phyloP scores from a whole-genome alignment of 257 asterid species.

The Handroanthus guayacan region DNA sequence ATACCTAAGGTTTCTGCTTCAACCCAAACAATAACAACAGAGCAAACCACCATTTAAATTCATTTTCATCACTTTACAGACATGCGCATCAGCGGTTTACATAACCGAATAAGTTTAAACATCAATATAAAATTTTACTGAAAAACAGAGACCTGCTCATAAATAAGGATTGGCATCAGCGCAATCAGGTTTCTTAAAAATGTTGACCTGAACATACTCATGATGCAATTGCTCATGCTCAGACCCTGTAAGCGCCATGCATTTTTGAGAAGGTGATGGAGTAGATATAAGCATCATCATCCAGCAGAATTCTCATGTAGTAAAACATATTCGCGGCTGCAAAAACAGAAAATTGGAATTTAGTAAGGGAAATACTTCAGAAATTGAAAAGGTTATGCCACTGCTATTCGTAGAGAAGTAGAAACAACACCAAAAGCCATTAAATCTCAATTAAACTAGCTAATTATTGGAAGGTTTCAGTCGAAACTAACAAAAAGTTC shows the following conservation, averaged over 20 bases:
- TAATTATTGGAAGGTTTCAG: too few relatives aligned
- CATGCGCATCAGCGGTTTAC: background rate
- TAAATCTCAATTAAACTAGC: background rate
- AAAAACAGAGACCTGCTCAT: slow-evolving; percentile 15
- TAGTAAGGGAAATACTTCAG: background rate
- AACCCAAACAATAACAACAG: background rate
- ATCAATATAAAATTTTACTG: background rate
- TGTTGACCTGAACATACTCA: slow-evolving; percentile 1
- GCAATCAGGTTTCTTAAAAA: background rate
- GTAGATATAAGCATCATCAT: slow-evolving; percentile 33
- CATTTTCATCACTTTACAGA: slow-evolving; percentile 31
- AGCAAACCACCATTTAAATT: slow-evolving; percentile 8
- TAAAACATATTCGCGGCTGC: slow-evolving; percentile 96
- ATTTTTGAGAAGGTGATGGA: background rate
- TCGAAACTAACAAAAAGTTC: background rate
- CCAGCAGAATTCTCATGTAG: slow-evolving; percentile 87
- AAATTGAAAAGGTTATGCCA: background rate
- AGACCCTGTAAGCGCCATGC: background rate
- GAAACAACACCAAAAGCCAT: background rate
- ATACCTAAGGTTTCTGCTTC: background rate
- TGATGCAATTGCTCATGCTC: background rate
- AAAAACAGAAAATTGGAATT: slow-evolving; percentile 30
- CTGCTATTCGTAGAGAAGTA: background rate
- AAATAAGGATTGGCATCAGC: slow-evolving; percentile 24
- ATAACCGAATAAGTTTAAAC: background rate